Conservation (phyloP, 306 rosid genomes). For the Acacia crassicarpa region DNA sequence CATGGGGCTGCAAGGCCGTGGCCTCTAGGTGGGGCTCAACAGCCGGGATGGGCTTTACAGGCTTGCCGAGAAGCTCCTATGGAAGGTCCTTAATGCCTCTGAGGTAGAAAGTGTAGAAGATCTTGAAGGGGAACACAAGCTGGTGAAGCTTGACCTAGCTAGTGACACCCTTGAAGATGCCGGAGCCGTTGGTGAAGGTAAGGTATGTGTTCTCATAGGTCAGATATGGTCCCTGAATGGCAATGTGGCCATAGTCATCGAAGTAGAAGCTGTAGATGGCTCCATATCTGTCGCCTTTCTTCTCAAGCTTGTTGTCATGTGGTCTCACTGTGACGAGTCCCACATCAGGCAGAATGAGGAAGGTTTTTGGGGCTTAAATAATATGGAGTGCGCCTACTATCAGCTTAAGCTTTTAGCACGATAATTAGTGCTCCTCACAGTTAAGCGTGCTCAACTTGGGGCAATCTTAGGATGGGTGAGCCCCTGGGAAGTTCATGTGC, state of each 20-base stretch:
- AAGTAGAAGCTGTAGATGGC: slow-evolving; percentile 69
- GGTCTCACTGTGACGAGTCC: no score
- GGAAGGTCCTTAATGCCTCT: slow-evolving; percentile 63
- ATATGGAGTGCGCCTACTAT: no score
- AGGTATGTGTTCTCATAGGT: slow-evolving; percentile 58
- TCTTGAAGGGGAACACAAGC: slow-evolving; percentile 59
- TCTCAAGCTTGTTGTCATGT: slow-evolving; percentile 55
- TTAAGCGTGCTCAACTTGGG: no score
- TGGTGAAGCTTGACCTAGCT: slow-evolving; percentile 63
- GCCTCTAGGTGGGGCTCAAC: slow-evolving; percentile 57
- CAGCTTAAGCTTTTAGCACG: no score
- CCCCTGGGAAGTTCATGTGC: no score
- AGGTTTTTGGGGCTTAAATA: no score
- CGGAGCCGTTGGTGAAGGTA: slow-evolving; percentile 67
- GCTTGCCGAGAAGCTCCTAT: slow-evolving; percentile 39
- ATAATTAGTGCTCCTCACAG: no score
- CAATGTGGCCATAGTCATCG: slow-evolving; percentile 67
- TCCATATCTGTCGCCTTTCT: slow-evolving; percentile 60
- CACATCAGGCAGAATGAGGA: no score
- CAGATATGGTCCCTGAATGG: slow-evolving; percentile 58
- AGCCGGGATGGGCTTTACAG: slow-evolving; percentile 43
- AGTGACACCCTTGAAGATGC: slow-evolving; percentile 57
- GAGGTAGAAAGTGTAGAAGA: slow-evolving; percentile 61
- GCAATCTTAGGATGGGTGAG: no score
- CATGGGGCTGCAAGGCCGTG: slow-evolving; percentile 51